phyloP scores from a whole-genome alignment of 805 yeast species.

The Kluyveromyces starmeri region DNA sequence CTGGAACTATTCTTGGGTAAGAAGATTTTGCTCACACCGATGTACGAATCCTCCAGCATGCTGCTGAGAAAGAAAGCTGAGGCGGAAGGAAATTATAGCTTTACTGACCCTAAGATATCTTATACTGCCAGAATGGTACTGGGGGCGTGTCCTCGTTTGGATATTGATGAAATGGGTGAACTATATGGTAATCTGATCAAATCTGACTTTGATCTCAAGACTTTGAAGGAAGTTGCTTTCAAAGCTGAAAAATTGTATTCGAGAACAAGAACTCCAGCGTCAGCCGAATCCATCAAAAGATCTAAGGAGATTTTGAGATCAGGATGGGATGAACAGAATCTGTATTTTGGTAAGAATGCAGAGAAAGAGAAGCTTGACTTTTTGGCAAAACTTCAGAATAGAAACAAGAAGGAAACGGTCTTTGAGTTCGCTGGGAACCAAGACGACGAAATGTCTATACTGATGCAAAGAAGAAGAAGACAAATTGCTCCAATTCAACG shows the following conservation, averaged over 20 bases:
- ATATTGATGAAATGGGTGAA: conserved; percentile 66
- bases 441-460: conserved; percentile 61
- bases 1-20: conserved; percentile 83
- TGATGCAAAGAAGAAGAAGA: conserved; percentile 79
- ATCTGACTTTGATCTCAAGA: conserved; percentile 58
- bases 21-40: conserved; percentile 60
- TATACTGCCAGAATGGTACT: conserved; percentile 72
- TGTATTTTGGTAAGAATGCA: conserved; percentile 65
- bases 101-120: conserved; percentile 47
- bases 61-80: conserved; percentile 40
- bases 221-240: conserved; percentile 58
- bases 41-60: conserved; percentile 56
- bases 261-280: conserved; percentile 80
- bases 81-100: conserved; percentile 31
- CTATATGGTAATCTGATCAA: conserved; percentile 51
- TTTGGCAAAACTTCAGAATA: conserved; percentile 59
- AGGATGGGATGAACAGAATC: conserved; percentile 87
- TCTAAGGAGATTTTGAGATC: conserved; percentile 64
- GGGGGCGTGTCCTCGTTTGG: conserved; percentile 72
- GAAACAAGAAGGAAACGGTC: conserved; percentile 79
- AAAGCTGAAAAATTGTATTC: conserved; percentile 86
- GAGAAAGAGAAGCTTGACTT: conserved; percentile 68
- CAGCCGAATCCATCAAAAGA: conserved; percentile 76
- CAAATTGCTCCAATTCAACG: conserved; percentile 86
- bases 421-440: conserved; percentile 72